A percentile compares a stretch with the other conserved stretches of the same genome.
Conservation (phyloP, 1,284 basidiomycete genomes). For the Laetiporus sulphureus region DNA sequence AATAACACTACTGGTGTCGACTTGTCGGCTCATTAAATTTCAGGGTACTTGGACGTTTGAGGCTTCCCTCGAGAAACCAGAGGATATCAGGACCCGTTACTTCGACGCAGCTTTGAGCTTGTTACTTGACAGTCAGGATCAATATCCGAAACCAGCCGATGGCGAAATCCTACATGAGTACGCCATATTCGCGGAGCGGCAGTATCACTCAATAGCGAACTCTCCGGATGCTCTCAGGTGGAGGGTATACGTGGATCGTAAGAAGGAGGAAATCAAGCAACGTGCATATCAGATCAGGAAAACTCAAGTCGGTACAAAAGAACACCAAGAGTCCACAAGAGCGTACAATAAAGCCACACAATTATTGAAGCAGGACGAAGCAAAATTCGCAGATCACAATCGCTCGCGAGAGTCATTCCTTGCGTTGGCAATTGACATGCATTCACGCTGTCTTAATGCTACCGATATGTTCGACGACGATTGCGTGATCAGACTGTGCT, state of each 20-base stretch:
- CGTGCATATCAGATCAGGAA: slow-evolving; percentile 36
- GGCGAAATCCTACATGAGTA: slow-evolving; percentile 78
- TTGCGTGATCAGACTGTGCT: slow-evolving; percentile 76
- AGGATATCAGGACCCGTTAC: slow-evolving; percentile 64
- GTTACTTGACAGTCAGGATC: too few relatives aligned
- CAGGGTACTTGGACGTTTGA: slow-evolving; percentile 88
- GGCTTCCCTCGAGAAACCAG: slow-evolving; percentile 78
- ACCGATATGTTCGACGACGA: slow-evolving; percentile 76
- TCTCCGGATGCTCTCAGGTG: slow-evolving; percentile 72
- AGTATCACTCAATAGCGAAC: slow-evolving; percentile 66
- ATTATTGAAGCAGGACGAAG: slow-evolving; percentile 51
- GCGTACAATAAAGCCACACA: slow-evolving; percentile 33
- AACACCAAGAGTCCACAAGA: slow-evolving; percentile 19
- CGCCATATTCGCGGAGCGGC: slow-evolving; percentile 84
- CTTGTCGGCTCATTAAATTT: slow-evolving; percentile 2
- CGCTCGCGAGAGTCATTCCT: slow-evolving; percentile 62
- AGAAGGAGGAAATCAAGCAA: slow-evolving; percentile 54
- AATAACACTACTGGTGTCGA: not conserved
- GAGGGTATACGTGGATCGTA: slow-evolving; percentile 70
- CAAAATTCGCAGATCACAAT: slow-evolving; percentile 54
- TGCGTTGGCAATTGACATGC: slow-evolving; percentile 75
- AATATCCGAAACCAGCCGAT: slow-evolving; percentile 31
- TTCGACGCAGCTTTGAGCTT: slow-evolving; percentile 78
- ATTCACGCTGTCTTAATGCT: slow-evolving; percentile 63
- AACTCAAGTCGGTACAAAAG: slow-evolving; percentile 20